A percentile compares a stretch with the other conserved stretches of the same genome.
These are phyloP conservation scores for Exophiala mesophila DNA, from an alignment of 2,329 filamentous ascomycete genomes.

Conservation along the genomic window DNA sequence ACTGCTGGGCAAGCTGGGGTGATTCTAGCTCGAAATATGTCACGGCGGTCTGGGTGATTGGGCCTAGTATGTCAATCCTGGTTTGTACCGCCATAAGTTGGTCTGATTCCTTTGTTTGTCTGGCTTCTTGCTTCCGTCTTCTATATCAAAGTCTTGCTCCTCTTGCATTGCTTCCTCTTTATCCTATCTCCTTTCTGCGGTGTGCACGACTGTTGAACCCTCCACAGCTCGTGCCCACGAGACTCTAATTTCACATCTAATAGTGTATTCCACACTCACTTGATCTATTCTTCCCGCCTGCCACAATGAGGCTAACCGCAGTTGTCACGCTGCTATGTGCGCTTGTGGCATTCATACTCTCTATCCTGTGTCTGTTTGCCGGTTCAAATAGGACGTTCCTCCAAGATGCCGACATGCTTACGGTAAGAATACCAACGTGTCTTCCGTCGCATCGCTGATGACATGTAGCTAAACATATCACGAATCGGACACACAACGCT, in stretches of 20 bases:
- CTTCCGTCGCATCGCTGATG: slow-evolving; percentile 6
- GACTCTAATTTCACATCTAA: no score
- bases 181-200: no score
- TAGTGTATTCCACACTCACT: no score
- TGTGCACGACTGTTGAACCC: no score
- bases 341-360: slow-evolving; percentile 53
- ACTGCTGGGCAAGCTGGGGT: no score
- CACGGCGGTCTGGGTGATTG: no score
- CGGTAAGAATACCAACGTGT: slow-evolving; percentile 36
- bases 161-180: no score
- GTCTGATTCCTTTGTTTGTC: not conserved
- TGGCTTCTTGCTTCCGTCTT: not conserved
- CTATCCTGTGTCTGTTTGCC: slow-evolving; percentile 58
- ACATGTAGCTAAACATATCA: slow-evolving; percentile 52
- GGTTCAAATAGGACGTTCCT: slow-evolving; percentile 54
- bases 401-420: slow-evolving; percentile 54
- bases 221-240: no score
- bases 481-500: slow-evolving; percentile 42
- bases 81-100: no score
- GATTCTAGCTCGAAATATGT: no score
- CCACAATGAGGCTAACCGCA: slow-evolving; percentile 43
- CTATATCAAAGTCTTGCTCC: not conserved
- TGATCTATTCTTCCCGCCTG: no score
- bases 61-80: no score
- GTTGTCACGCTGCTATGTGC: slow-evolving; percentile 49